phyloP scores from a whole-genome alignment of 2,329 filamentous ascomycete genomes.

The Hypoxylon sp. region DNA sequence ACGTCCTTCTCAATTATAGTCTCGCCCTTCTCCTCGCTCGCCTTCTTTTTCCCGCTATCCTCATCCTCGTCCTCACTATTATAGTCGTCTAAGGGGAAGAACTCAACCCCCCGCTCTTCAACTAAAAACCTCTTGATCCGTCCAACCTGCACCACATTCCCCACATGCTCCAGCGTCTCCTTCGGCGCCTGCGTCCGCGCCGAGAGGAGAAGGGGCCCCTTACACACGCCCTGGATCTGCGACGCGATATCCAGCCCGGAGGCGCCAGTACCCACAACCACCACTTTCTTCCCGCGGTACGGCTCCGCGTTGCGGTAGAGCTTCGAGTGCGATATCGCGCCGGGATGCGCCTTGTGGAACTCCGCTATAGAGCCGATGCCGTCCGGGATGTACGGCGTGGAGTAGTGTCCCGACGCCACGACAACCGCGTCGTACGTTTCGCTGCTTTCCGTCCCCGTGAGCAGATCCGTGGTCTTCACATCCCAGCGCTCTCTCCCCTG shows the following conservation, averaged over 20 bases:
- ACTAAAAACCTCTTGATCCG: slow-evolving; percentile 71
- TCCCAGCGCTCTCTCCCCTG: slow-evolving; percentile 70
- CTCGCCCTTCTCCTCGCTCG: slow-evolving; percentile 39
- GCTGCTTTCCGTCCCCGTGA: slow-evolving; percentile 57
- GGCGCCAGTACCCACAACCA: slow-evolving; percentile 87
- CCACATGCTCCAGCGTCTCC: slow-evolving; percentile 60
- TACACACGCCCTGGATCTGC: slow-evolving; percentile 77
- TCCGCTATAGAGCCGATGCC: slow-evolving; percentile 68
- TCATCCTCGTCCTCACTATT: slow-evolving; percentile 57
- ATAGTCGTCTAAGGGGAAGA: slow-evolving; percentile 69
- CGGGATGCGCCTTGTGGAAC: slow-evolving; percentile 73
- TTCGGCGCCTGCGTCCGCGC: slow-evolving; percentile 67
- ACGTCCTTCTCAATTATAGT: slow-evolving; percentile 75
- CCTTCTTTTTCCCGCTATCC: background rate
- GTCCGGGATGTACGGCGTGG: slow-evolving; percentile 75
- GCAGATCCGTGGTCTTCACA: slow-evolving; percentile 68
- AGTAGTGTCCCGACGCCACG: slow-evolving; percentile 82
- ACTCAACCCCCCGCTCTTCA: slow-evolving; percentile 72
- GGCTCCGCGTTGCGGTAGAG: slow-evolving; percentile 77
- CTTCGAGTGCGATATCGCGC: slow-evolving; percentile 80
- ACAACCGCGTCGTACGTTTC: slow-evolving; percentile 80
- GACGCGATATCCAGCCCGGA: slow-evolving; percentile 86
- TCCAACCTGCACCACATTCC: slow-evolving; percentile 65
- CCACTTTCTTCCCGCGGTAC: slow-evolving; percentile 79
- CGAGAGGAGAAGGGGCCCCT: slow-evolving; percentile 74